phyloP scores from a whole-genome alignment of 2,329 filamentous ascomycete species.

The Diaporthe citri region DNA sequence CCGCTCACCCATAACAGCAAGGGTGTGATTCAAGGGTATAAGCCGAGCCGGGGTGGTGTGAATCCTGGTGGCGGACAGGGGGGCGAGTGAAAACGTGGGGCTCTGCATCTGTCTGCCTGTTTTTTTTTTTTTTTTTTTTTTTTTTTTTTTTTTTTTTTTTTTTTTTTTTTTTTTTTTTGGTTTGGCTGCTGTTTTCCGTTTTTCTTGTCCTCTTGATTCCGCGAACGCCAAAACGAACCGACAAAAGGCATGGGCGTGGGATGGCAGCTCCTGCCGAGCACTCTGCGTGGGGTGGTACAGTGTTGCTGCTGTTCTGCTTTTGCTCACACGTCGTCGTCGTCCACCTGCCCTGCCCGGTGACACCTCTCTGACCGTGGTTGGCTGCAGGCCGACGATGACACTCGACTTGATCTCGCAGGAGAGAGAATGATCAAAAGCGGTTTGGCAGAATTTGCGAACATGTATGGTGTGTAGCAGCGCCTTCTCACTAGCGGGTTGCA shows the following conservation, averaged over 20 bases:
- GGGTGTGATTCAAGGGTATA: conserved; percentile 30
- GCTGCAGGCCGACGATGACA: background rate
- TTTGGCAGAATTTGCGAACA: background rate
- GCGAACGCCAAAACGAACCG: background rate
- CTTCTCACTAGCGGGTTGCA: background rate
- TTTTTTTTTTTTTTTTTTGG: background rate
- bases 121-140: background rate
- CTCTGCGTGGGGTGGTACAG: background rate
- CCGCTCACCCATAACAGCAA: background rate
- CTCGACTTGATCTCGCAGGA: conserved; percentile 9
- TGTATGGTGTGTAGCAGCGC: background rate
- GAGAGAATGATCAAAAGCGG: background rate
- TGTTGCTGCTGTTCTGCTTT: background rate
- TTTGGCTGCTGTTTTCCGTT: background rate
- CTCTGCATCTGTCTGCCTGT: background rate
- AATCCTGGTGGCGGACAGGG: conserved; percentile 2
- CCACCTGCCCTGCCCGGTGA: no score
- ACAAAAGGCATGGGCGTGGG: background rate
- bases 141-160: background rate
- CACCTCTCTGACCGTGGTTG: background rate
- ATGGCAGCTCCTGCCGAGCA: background rate
- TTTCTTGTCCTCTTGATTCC: background rate
- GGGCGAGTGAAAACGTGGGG: conserved; percentile 8
- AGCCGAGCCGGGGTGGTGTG: conserved; percentile 22
- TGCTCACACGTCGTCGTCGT: background rate